These are phyloP conservation scores for Acer yangbiense DNA, from an alignment of 345 rosid genomes.

Conservation along the genomic window DNA sequence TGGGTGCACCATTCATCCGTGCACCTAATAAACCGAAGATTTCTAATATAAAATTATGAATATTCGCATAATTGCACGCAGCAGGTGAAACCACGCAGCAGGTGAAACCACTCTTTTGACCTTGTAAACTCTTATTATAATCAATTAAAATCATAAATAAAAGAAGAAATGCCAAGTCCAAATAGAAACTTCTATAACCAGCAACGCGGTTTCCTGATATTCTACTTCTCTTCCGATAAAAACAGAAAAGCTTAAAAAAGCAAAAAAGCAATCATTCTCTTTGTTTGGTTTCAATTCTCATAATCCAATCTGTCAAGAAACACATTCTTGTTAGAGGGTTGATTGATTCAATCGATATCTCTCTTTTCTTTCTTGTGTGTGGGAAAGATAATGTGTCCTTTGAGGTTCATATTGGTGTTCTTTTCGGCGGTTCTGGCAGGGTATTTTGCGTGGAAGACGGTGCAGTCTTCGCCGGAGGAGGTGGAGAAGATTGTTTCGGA, in stretches of 20 bases:
- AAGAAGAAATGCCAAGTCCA: slow-evolving; percentile 6
- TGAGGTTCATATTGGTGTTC: slow-evolving; percentile 83
- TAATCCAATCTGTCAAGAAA: background rate
- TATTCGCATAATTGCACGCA: background rate
- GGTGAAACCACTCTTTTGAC: slow-evolving; percentile 25
- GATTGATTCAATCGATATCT: slow-evolving; percentile 14
- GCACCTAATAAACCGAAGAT: too few relatives aligned
- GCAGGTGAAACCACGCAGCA: slow-evolving; percentile 24
- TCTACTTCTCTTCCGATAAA: background rate
- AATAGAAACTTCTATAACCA: background rate
- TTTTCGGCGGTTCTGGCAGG: slow-evolving; percentile 88
- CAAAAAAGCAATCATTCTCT: background rate
- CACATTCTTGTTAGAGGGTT: background rate
- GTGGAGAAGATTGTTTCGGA: slow-evolving; percentile 28
- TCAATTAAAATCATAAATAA: too few relatives aligned
- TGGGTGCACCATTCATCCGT: too few relatives aligned
- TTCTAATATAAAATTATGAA: too few relatives aligned
- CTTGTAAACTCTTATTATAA: slow-evolving; percentile 1
- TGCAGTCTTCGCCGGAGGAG: slow-evolving; percentile 62
- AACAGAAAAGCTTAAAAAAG: background rate
- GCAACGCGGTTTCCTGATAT: slow-evolving; percentile 9
- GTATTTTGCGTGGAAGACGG: slow-evolving; percentile 84
- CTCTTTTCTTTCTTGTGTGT: slow-evolving; percentile 10
- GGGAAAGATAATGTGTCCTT: slow-evolving; percentile 60
- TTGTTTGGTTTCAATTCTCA: background rate